These are phyloP conservation scores for Talaromyces sp. DNA, from an alignment of 2,329 filamentous ascomycete species.

Conservation along the genomic window DNA sequence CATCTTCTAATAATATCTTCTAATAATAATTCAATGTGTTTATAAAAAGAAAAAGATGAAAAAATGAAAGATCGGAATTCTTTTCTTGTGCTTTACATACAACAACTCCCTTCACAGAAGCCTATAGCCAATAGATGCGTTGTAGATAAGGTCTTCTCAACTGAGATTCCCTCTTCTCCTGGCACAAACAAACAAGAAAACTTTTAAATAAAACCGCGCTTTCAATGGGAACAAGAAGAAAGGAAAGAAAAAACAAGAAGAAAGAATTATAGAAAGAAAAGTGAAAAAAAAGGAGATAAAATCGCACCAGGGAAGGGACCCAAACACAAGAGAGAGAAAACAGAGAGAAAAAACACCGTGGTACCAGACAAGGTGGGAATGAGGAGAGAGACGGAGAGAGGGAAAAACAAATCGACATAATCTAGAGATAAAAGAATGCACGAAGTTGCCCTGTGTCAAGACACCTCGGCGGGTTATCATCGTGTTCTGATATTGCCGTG, in stretches of 20 bases:
- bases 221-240: conserved; percentile 5
- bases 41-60: neutral
- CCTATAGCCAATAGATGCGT: conserved; percentile 6
- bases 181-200: neutral
- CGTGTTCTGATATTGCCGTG: conserved; percentile 4
- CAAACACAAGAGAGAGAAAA: conserved; percentile 2
- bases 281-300: neutral
- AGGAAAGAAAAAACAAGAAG: neutral
- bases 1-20: neutral
- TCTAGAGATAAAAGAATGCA: conserved; percentile 10
- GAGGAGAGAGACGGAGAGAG: conserved; percentile 6
- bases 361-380: conserved; percentile 10
- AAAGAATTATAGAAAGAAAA: conserved; percentile 5
- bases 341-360: conserved; percentile 9
- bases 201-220: conserved; percentile 1
- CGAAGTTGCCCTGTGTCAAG: conserved; percentile 9
- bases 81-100: conserved; percentile 6
- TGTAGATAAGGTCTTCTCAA: neutral
- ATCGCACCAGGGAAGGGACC: conserved; percentile 1
- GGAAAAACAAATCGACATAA: conserved; percentile 5
- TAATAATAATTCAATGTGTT: neutral
- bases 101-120: neutral
- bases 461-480: neutral
- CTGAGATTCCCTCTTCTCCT: neutral
- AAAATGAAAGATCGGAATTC: neutral